These are phyloP conservation scores for Cercophora sp. DNA, from an alignment of 495 filamentous ascomycete species.

Conservation along the genomic window DNA sequence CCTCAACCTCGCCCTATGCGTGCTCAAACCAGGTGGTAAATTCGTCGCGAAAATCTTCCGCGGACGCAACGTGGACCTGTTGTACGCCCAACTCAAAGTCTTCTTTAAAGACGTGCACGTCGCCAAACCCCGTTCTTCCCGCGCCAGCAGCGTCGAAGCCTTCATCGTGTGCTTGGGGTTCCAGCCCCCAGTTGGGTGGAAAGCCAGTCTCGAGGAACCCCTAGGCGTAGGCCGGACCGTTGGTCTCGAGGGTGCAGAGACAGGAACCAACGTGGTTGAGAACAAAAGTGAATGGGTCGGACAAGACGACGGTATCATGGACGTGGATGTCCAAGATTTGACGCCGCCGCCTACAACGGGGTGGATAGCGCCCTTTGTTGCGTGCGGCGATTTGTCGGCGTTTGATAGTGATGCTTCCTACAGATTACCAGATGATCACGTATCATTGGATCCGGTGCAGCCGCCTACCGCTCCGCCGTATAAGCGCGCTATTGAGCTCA, in stretches of 20 bases:
- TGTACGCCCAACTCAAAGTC: slow-evolving; percentile 86
- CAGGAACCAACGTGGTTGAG: slow-evolving; percentile 28
- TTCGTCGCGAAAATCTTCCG: slow-evolving; percentile 98
- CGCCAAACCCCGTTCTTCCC: slow-evolving; percentile 86
- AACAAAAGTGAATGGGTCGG: slow-evolving; percentile 11
- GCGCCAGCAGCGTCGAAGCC: slow-evolving; percentile 92
- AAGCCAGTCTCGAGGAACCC: slow-evolving; percentile 63
- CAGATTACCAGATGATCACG: slow-evolving; percentile 66
- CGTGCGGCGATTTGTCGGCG: slow-evolving; percentile 90
- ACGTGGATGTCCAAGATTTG: slow-evolving; percentile 52
- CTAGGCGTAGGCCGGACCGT: slow-evolving; percentile 55
- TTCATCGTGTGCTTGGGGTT: slow-evolving; percentile 96
- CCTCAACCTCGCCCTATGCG: slow-evolving; percentile 84
- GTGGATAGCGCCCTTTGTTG: slow-evolving; percentile 93
- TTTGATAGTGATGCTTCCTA: slow-evolving; percentile 96
- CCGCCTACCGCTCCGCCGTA: slow-evolving; percentile 96
- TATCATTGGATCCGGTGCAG: slow-evolving; percentile 88
- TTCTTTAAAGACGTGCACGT: slow-evolving; percentile 85
- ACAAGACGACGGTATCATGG: slow-evolving; percentile 56
- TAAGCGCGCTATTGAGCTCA: slow-evolving; percentile 80
- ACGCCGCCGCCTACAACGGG: slow-evolving; percentile 44
- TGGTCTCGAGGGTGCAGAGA: slow-evolving; percentile 37
- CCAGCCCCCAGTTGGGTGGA: slow-evolving; percentile 56
- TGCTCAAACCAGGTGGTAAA: slow-evolving; percentile 85
- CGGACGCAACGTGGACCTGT: slow-evolving; percentile 83